Evolutionary conservation across 208 protist species (phyloP), one percentile per base, ranked within the genome.

Genomic region (Sergeia podlipaevii): DNA sequence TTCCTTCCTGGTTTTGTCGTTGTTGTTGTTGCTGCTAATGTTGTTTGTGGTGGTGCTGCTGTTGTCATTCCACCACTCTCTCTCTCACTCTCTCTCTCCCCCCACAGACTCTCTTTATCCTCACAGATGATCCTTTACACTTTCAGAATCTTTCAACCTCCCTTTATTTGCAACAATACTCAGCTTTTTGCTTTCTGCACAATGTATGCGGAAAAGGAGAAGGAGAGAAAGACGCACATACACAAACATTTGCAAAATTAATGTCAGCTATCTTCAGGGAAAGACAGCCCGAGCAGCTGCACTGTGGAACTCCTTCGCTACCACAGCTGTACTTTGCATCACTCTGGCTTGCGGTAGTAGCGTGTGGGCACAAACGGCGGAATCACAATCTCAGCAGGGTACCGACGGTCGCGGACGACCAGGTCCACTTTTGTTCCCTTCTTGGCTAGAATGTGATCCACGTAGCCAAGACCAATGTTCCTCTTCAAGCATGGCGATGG

Each of bases 341-440:
- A n/a, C 17, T 59, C 26, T 26, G 68, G 23, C 56, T 73, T 80
- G 51, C 74, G 74, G 60, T 77, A 83, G 43, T 87, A 82, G 15
- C 70, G 65, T n/a, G 63, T 37, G 18, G 78, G 61, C 42, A 98
- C 90, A 62, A 98, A 99, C 18, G 97, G 96, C 60, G 97, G 93
- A 47, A 84, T 80, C 4, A 74, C 64, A 23, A 99, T 74, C 37
- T 67, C 80, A 2, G 83, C 94, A 2, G 44, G 42, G 38, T 90
- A 66, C 34, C 62, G 70, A 52, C 85, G 85, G 52, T 81, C 84
- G 17, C 96, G 88, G n/a, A 98, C 83, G n/a, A 92, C 62, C 11
- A 97, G 72, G n/a, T 90, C 43, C 24, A 96, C 59, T 48, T 84
- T 56, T 13, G 81, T 94, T 4, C 88, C 84, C 17, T 78, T 65